Evolutionary conservation across 108 stramenopile genomes (phyloP), one percentile per base, ranked within the genome.

Genomic region (Fragilaria crotonensis): DNA sequence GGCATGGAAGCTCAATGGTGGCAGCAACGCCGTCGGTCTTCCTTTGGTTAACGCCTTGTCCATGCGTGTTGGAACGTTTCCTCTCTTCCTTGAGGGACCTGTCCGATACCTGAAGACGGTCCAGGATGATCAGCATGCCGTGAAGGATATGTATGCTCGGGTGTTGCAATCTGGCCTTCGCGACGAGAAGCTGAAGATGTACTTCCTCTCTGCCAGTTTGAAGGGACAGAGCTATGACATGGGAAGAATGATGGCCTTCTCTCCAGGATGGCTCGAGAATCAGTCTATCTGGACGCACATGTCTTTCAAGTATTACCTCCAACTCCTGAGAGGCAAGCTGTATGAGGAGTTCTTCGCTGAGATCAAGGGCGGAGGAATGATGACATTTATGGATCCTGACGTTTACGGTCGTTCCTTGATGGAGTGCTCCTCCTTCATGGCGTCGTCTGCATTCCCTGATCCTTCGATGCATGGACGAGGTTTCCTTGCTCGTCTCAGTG

Each of bases 241-340:
- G 87, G 96, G 96, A 63, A 71, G 96, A 44, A 95, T 95, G 83
- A 97, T 93, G 84, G 93, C 93, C 5, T 97, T 97, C 59, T 67
- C 93, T 23, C 93, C 96, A 32, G 96, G 96, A 21, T 97, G 96
- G 96, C 77, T 97, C 21, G 96, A 97, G 75, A 95, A 97, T 70
- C 87, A 95, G 67, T 86, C 84, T 32, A 87, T 97, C 59, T 97
- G 96, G 96, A 85, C 91, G 80, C 96, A 97, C 81, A 97, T 97
- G 96, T 89, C 87, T 46, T 97, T 94, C 85, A 97, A 97, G 65
- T 95, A 89, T 61, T 95, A 95, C 70, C 80, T 97, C 36, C 88
- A 97, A 62, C 88, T 97, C 28, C 66, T 95, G 48, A 84, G 96
- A 48, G 96, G 89, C 58, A 87, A 91, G 79, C 86, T 95, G 26